Evolutionary conservation across 805 yeast species (phyloP).

Genomic region (Metschnikowia borealis): DNA sequence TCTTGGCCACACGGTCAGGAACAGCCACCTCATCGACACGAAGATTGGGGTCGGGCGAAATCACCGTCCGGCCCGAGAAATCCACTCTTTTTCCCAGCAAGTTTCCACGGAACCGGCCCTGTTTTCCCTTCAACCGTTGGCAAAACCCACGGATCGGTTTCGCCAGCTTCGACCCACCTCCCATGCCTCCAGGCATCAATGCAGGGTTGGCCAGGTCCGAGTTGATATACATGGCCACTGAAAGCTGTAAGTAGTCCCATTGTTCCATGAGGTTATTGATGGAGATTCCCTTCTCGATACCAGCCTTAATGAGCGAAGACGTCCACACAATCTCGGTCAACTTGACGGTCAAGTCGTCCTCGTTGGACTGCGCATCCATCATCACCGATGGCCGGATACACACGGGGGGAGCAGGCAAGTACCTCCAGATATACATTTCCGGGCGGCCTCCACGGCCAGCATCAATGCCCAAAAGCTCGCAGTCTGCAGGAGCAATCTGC

Average conservation of each 20-base stretch:
- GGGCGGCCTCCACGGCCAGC: slow-evolving; percentile 88
- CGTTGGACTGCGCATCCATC: slow-evolving; percentile 91
- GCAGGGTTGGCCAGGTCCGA: slow-evolving; percentile 89
- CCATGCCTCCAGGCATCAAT: slow-evolving; percentile 63
- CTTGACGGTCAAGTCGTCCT: slow-evolving; percentile 95
- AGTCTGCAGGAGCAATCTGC: slow-evolving; percentile 79
- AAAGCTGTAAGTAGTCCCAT: slow-evolving; percentile 95
- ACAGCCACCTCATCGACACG: slow-evolving; percentile 97
- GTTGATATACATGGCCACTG: slow-evolving; percentile 96
- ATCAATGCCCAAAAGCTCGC: slow-evolving; percentile 89
- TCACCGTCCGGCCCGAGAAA: slow-evolving; percentile 96
- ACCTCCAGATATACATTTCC: slow-evolving; percentile 95
- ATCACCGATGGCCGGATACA: slow-evolving; percentile 96
- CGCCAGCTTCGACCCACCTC: slow-evolving; percentile 49
- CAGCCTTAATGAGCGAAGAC: slow-evolving; percentile 88
- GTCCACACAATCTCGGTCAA: slow-evolving; percentile 97
- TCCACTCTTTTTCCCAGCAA: slow-evolving; percentile 98
- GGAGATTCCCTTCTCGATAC: slow-evolving; percentile 91
- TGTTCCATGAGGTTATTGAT: slow-evolving; percentile 95
- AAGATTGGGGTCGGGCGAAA: slow-evolving; percentile 96
- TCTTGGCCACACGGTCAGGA: slow-evolving; percentile 94
- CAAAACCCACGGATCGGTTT: slow-evolving; percentile 92
- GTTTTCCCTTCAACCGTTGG: slow-evolving; percentile 96
- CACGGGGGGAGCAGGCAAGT: slow-evolving; percentile 97
- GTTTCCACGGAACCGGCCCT: slow-evolving; percentile 98